These are phyloP conservation scores for Stygiomarasmius scandens DNA, from an alignment of 1,284 basidiomycete species.

Conservation along the genomic window DNA sequence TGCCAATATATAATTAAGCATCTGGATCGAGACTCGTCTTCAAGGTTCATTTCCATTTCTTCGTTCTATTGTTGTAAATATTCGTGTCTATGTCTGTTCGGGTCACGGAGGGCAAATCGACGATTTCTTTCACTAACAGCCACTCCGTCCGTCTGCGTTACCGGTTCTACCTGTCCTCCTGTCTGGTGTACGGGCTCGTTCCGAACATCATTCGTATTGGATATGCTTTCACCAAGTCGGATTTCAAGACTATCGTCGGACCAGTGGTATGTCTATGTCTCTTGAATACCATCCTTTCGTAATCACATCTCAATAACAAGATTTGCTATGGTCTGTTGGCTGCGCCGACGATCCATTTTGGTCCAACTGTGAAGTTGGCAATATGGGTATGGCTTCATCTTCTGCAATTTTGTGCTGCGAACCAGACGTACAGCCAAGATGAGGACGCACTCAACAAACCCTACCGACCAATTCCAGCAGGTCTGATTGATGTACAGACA, in stretches of 20 bases:
- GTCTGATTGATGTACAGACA: constrained; percentile 35
- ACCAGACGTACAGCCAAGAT: constrained; percentile 39
- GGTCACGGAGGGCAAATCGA: too few relatives aligned
- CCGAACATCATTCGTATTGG: background rate
- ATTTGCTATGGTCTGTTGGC: constrained; percentile 7
- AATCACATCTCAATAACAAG: constrained; percentile 11
- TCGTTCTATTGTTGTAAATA: too few relatives aligned
- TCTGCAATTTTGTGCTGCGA: constrained; percentile 47
- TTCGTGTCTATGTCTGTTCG: too few relatives aligned
- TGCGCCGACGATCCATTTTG: constrained; percentile 21
- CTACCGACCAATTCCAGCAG: constrained; percentile 46
- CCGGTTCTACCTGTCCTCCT: background rate
- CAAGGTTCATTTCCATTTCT: too few relatives aligned
- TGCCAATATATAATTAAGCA: too few relatives aligned
- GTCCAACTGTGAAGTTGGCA: constrained; percentile 19
- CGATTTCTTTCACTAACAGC: too few relatives aligned
- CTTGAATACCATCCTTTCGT: too few relatives aligned
- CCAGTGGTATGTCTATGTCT: constrained; percentile 35
- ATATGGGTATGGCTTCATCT: constrained; percentile 49
- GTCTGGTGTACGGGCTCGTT: background rate
- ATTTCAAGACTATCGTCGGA: constrained; percentile 34
- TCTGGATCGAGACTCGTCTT: too few relatives aligned
- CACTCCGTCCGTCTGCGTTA: too few relatives aligned
- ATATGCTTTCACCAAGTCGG: constrained; percentile 32
- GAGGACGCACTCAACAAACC: constrained; percentile 49